Evolutionary conservation across 148 eudicot species (phyloP).

Genomic region (Rheum nobile): DNA sequence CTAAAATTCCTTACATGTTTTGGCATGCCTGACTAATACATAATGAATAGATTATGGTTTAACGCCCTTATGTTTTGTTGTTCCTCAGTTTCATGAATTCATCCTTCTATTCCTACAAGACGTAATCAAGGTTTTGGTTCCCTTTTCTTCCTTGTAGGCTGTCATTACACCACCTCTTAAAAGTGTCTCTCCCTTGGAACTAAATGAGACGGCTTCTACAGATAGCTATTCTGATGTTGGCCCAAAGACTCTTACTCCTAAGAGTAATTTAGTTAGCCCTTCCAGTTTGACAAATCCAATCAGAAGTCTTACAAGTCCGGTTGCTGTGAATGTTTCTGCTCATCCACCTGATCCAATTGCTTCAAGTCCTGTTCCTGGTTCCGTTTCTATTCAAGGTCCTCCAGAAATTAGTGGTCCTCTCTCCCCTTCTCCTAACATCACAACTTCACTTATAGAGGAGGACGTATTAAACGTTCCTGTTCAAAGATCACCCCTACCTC

Average conservation of each 20-base stretch:
- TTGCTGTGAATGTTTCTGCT: conserved; percentile 19
- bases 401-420: conserved; percentile 30
- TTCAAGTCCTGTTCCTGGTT: conserved; percentile 29
- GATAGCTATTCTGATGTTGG: conserved; percentile 47
- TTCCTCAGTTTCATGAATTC: neutral
- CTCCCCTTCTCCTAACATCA: conserved; percentile 36
- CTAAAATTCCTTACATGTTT: neutral
- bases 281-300: conserved; percentile 48
- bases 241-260: conserved; percentile 73
- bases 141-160: conserved; percentile 22
- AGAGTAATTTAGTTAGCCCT: conserved; percentile 39
- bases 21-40: neutral
- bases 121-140: neutral
- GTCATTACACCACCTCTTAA: conserved; percentile 40
- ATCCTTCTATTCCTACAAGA: neutral
- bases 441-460: conserved; percentile 59
- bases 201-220: conserved; percentile 40
- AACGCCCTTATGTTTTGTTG: neutral
- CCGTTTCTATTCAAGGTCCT: conserved; percentile 27
- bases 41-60: neutral
- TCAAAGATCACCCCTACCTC: conserved; percentile 59
- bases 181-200: conserved; percentile 48
- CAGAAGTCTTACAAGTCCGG: conserved; percentile 30
- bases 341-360: conserved; percentile 29
- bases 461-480: conserved; percentile 47